Percentiles rank a stretch among this genome's conserved stretches.
Evolutionary conservation across 306 rosid species (phyloP).

Genomic region (Hippophae tibetana): DNA sequence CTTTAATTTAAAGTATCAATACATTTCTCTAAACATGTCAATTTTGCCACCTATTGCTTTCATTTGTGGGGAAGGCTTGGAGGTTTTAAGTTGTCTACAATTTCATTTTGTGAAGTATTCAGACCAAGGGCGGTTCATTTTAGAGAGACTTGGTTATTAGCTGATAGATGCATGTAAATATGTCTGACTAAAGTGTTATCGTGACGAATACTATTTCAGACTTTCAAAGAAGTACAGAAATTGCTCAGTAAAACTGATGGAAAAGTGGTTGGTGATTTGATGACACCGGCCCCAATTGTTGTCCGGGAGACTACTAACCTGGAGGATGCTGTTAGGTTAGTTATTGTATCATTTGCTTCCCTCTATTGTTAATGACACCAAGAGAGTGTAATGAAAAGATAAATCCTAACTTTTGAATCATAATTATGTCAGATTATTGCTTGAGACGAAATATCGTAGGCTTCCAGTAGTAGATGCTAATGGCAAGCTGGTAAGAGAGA

Average conservation of each 20-base stretch:
- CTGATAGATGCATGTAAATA: neutral
- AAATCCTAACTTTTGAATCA: neutral
- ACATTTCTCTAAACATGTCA: slow-evolving; percentile 3
- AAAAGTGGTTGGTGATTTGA: slow-evolving; percentile 86
- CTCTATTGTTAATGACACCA: neutral
- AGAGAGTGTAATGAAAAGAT: neutral
- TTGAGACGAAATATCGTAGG: slow-evolving; percentile 80
- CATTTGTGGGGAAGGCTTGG: neutral
- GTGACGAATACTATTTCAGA: slow-evolving; percentile 43
- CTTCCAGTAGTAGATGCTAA: slow-evolving; percentile 74
- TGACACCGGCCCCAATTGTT: slow-evolving; percentile 88
- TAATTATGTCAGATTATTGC: slow-evolving; percentile 53
- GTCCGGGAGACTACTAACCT: slow-evolving; percentile 69
- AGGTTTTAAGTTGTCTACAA: too few species aligned
- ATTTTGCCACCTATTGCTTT: neutral
- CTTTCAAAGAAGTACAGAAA: slow-evolving; percentile 77
- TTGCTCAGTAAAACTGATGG: slow-evolving; percentile 82
- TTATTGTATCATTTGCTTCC: neutral
- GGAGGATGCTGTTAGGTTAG: slow-evolving; percentile 83
- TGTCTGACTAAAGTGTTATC: too few species aligned
- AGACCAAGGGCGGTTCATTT: too few species aligned
- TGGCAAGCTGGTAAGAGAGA: slow-evolving; percentile 65
- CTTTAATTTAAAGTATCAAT: slow-evolving; percentile 10
- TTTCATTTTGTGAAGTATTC: too few species aligned
- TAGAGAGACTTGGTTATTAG: neutral